These are phyloP conservation scores for Coriaria nepalensis DNA, from an alignment of 306 rosid species.

Conservation along the genomic window DNA sequence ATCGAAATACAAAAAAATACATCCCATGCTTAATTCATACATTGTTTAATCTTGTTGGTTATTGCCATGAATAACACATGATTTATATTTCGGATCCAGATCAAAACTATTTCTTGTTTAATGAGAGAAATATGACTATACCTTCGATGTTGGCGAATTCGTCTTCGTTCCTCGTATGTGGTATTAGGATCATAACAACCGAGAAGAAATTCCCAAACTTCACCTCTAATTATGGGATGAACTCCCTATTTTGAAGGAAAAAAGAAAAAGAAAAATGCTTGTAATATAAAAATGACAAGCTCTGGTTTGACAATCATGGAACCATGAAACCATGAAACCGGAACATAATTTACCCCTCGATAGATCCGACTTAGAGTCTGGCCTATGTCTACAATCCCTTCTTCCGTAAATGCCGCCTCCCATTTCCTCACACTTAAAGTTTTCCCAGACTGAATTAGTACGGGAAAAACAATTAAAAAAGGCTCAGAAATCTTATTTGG, in stretches of 20 bases:
- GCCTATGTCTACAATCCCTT: conserved; percentile 76
- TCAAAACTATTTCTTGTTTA: neutral
- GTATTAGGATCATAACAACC: conserved; percentile 80
- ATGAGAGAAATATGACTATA: conserved; percentile 15
- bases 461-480: conserved; percentile 10
- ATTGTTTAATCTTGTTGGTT: no score
- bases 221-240: conserved; percentile 94
- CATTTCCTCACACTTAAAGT: conserved; percentile 86
- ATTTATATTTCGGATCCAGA: neutral
- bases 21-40: neutral
- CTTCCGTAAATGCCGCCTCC: conserved; percentile 73
- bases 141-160: conserved; percentile 61
- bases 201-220: conserved; percentile 97
- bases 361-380: conserved; percentile 72
- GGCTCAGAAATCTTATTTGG: neutral
- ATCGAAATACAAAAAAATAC: neutral
- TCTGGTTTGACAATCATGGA: no score
- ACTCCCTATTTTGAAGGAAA: conserved; percentile 49
- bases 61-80: no score
- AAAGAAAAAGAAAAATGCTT: conserved; percentile 3
- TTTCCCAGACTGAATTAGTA: conserved; percentile 62
- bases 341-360: conserved; percentile 78
- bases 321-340: conserved; percentile 20
- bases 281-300: no score
- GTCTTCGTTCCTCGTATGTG: conserved; percentile 88